Base-by-base conservation (phyloP, 202 grass and related monocot genomes). In the Eragrostis tef region DNA sequence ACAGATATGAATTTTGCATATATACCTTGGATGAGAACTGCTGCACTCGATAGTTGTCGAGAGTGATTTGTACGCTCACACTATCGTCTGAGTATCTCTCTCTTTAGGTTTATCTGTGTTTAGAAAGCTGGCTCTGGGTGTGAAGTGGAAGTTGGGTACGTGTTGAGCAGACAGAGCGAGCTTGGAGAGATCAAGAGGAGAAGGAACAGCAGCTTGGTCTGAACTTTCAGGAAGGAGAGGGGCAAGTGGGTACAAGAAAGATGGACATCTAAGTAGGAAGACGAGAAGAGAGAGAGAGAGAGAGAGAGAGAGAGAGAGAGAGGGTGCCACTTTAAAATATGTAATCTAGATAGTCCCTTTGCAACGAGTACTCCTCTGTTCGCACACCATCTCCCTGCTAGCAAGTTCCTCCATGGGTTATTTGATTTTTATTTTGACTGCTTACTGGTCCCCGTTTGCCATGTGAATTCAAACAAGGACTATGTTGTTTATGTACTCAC, bases 401-500 rank as follows among this genome's bases (percentile, higher is more conserved):
- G 2, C 73, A 66, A 78, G 78, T 27, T 44, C 17, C 67, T 82
- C 51, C 78, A n/a, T 29, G 13, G 78, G 43, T 78, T 74, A 47
- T 86, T 79, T 79, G 44, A 70, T 66, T 70, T 64, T 45, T 46
- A 31, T 69, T 86, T 86, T 74, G 36, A 71, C 17, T 69, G 62
- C 1, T 1, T 41, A 46, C 27, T 51, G 83, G 75, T 89, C 83
- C 62, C 81, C 15, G 2, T 36, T 27, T 36, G 67, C 67, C 87
- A 79, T 86, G 83, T 89, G 87, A 89, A 86, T 89, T 89, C 73
- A 69, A 86, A 86, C 39, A 11, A 3, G 4, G 14, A 5, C 0
- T 19, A 1, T 21, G 29, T 81, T 71, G 70, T 81, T 50, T 81
- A 87, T 70, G 7, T 1, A 22, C 12, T 9, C 11, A 11, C 49